Evolutionary conservation across 2,329 filamentous ascomycete genomes (phyloP).

Genomic region (Apiospora marii): DNA sequence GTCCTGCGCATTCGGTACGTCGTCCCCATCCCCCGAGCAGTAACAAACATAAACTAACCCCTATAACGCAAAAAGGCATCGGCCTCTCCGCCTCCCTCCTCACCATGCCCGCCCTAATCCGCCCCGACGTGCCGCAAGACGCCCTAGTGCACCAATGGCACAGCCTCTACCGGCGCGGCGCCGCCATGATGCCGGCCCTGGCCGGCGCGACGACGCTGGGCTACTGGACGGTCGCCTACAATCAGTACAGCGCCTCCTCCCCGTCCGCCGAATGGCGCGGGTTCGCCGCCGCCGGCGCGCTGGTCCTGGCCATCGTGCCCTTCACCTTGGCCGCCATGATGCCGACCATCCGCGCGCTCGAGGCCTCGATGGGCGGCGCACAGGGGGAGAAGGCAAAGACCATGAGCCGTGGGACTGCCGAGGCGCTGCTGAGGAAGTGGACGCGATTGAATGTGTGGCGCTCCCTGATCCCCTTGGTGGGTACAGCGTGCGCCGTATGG

Average conservation of each 20-base stretch:
- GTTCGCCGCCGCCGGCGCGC: conserved; percentile 41
- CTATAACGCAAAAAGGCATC: conserved; percentile 38
- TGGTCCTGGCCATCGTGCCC: conserved; percentile 49
- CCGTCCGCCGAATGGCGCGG: conserved; percentile 43
- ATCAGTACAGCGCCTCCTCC: conserved; percentile 32
- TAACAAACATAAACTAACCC: neutral
- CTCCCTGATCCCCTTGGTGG: conserved; percentile 1
- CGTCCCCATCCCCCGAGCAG: neutral
- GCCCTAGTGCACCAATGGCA: conserved; percentile 47
- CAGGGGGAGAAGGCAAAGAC: neutral
- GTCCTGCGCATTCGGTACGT: conserved; percentile 10
- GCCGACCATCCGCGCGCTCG: conserved; percentile 45
- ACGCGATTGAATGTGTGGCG: conserved; percentile 2
- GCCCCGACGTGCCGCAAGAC: conserved; percentile 38
- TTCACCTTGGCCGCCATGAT: conserved; percentile 49
- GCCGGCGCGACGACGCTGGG: conserved; percentile 42
- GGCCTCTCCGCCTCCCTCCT: conserved; percentile 47
- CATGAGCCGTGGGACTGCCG: neutral
- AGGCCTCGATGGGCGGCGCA: conserved; percentile 8
- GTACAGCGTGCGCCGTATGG: conserved; percentile 14
- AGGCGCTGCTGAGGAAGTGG: conserved; percentile 14
- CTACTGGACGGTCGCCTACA: conserved; percentile 48
- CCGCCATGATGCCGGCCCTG: conserved; percentile 47
- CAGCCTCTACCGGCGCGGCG: conserved; percentile 46
- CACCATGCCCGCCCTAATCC: conserved; percentile 42